A percentile compares a stretch with the other conserved stretches of the same genome.
Conservation (phyloP, 208 protist species). For the Leishmania braziliensis region DNA sequence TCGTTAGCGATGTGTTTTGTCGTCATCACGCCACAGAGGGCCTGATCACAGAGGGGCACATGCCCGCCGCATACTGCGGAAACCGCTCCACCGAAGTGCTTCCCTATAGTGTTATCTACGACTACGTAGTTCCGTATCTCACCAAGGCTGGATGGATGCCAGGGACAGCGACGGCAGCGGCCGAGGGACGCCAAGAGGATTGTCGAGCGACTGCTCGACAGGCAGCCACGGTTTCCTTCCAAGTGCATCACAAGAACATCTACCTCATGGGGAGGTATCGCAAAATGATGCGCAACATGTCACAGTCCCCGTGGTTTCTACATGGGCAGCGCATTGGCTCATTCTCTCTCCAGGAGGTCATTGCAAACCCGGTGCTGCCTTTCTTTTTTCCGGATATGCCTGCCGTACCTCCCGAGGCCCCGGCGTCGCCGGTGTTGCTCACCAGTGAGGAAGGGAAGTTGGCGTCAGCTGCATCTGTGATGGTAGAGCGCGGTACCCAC, state of each 20-base stretch:
- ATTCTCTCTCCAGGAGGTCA: conserved; percentile 86
- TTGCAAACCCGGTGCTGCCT: conserved; percentile 73
- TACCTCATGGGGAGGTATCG: conserved; percentile 86
- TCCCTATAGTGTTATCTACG: conserved; percentile 79
- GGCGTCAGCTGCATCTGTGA: background rate
- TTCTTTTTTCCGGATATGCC: conserved; percentile 83
- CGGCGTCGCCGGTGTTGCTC: conserved; percentile 6
- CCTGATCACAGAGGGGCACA: conserved; percentile 44
- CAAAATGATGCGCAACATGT: conserved; percentile 85
- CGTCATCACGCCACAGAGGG: conserved; percentile 61
- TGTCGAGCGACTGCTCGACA: conserved; percentile 21
- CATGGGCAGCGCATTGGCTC: conserved; percentile 73
- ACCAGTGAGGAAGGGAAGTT: background rate
- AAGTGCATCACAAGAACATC: conserved; percentile 74
- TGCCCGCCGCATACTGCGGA: conserved; percentile 68
- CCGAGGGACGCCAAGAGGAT: background rate
- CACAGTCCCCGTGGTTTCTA: conserved; percentile 89
- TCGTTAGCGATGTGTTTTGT: conserved; percentile 70
- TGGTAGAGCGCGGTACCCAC: conserved; percentile 30
- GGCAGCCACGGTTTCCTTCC: conserved; percentile 46
- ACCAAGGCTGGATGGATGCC: conserved; percentile 40
- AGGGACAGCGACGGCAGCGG: background rate
- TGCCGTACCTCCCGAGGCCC: conserved; percentile 22
- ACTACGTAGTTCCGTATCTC: conserved; percentile 75
- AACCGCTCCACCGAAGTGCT: conserved; percentile 67